A percentile compares a stretch with the other conserved stretches of the same genome.
These are phyloP conservation scores for Pichia kudriavzevii DNA, from an alignment of 1,139 yeast species.

Conservation along the genomic window DNA sequence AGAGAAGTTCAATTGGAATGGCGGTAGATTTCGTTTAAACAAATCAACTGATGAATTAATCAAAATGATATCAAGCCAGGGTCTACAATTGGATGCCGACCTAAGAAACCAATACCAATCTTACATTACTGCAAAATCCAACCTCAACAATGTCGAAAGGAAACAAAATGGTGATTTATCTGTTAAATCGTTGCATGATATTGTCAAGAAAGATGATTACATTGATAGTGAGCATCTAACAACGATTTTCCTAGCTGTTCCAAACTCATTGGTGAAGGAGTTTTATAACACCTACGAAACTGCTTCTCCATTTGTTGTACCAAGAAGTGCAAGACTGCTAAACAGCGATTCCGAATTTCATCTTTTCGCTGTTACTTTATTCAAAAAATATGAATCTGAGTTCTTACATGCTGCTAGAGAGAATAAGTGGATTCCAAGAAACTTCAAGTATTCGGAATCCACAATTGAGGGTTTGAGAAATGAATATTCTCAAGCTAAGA, in stretches of 20 bases:
- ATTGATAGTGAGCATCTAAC: conserved; percentile 82
- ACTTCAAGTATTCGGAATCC: conserved; percentile 80
- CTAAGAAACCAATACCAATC: conserved; percentile 61
- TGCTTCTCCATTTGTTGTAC: conserved; percentile 74
- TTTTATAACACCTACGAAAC: conserved; percentile 71
- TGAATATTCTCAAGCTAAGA: conserved; percentile 52
- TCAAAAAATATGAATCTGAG: conserved; percentile 70
- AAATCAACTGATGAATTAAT: conserved; percentile 74
- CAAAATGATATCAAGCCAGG: conserved; percentile 63
- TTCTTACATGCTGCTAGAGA: conserved; percentile 73
- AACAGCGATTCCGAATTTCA: conserved; percentile 66
- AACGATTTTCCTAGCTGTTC: conserved; percentile 81
- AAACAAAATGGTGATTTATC: conserved; percentile 91
- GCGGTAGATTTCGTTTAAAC: conserved; percentile 78
- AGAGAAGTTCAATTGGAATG: conserved; percentile 78
- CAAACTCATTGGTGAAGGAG: conserved; percentile 51
- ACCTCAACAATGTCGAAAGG: conserved; percentile 80
- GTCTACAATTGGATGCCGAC: conserved; percentile 74
- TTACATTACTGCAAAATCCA: conserved; percentile 78
- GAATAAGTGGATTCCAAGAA: conserved; percentile 87
- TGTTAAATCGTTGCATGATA: conserved; percentile 81
- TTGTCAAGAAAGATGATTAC: conserved; percentile 79
- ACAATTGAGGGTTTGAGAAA: conserved; percentile 61
- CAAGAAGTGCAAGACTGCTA: conserved; percentile 72
- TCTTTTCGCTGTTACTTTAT: conserved; percentile 73